Conservation (phyloP, 371 early-diverging fungal species). For the Lichtheimia hyalospora region DNA sequence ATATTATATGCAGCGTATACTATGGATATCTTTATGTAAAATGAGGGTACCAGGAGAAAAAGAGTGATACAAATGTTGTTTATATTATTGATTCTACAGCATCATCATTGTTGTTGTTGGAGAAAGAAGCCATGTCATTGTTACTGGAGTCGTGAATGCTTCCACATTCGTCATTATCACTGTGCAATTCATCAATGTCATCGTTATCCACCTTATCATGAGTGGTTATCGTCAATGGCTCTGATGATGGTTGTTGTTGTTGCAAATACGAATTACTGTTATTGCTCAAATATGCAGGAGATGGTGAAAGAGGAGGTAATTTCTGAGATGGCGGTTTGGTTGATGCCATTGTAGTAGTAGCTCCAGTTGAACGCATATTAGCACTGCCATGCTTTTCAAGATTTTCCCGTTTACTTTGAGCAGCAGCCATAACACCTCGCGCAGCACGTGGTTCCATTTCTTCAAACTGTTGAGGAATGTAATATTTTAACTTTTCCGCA, state of each 20-base stretch:
- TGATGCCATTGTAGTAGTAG: not conserved
- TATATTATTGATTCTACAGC: too few species aligned
- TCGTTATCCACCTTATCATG: not conserved
- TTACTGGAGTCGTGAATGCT: not conserved
- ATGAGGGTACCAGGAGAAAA: too few species aligned
- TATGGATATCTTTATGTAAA: too few species aligned
- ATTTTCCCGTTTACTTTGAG: constrained; percentile 44
- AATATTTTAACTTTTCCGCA: constrained; percentile 66
- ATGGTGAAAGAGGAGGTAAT: not conserved
- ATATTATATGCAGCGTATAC: too few species aligned
- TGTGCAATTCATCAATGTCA: constrained; percentile 3
- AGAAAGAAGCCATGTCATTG: too few species aligned
- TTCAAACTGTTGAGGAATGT: constrained; percentile 68
- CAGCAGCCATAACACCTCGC: constrained; percentile 48
- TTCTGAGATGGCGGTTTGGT: not conserved
- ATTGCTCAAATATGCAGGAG: not conserved
- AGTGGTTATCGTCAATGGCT: too few species aligned
- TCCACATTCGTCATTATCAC: not conserved
- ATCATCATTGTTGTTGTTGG: too few species aligned
- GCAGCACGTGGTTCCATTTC: constrained; percentile 52
- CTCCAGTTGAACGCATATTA: constrained; percentile 17
- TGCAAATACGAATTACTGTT: not conserved
- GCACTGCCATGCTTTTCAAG: constrained; percentile 43
- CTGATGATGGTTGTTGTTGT: too few species aligned
- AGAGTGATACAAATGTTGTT: too few species aligned